phyloP scores from a whole-genome alignment of 1,284 basidiomycete genomes.

The Crepidotus sp. region DNA sequence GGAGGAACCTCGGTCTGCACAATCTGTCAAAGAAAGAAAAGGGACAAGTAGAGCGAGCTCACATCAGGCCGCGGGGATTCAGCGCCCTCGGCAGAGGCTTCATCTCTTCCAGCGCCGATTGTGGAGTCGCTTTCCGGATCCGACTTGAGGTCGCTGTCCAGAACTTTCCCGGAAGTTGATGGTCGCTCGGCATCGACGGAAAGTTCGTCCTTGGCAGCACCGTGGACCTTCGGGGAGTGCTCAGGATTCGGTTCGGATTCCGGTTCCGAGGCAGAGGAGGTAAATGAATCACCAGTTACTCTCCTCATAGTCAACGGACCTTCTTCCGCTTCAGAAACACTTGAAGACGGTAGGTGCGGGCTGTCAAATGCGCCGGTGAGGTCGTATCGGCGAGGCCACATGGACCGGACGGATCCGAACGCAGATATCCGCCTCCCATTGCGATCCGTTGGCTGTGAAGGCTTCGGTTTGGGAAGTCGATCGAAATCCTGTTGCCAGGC shows the following conservation, averaged over 20 bases:
- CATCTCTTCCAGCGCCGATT: conserved; percentile 60
- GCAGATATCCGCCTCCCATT: conserved; percentile 47
- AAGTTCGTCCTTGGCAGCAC: conserved; percentile 15
- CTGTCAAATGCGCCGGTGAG: conserved; percentile 43
- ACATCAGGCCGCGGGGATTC: conserved; percentile 14
- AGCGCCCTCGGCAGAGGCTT: conserved; percentile 20
- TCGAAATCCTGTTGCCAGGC: conserved; percentile 91
- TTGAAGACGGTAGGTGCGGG: conserved; percentile 49
- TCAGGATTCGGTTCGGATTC: conserved; percentile 37
- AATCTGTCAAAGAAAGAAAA: conserved; percentile 6
- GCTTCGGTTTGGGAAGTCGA: conserved; percentile 56
- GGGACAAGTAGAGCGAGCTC: conserved; percentile 1
- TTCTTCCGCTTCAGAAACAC: conserved; percentile 75
- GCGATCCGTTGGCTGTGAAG: conserved; percentile 31
- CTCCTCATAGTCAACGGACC: conserved; percentile 35
- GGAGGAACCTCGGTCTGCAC: background rate
- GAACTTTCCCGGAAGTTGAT: background rate
- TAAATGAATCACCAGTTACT: conserved; percentile 44
- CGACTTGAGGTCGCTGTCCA: conserved; percentile 23
- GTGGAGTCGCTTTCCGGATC: conserved; percentile 84
- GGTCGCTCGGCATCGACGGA: background rate
- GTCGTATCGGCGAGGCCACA: conserved; percentile 58
- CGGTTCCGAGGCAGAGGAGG: conserved; percentile 52
- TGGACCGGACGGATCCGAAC: conserved; percentile 59
- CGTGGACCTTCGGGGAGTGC: conserved; percentile 19